A percentile compares a stretch with the other conserved stretches of the same genome.
Evolutionary conservation across 352 stramenopile species (phyloP).

Genomic region (Globisporangium alternatum): DNA sequence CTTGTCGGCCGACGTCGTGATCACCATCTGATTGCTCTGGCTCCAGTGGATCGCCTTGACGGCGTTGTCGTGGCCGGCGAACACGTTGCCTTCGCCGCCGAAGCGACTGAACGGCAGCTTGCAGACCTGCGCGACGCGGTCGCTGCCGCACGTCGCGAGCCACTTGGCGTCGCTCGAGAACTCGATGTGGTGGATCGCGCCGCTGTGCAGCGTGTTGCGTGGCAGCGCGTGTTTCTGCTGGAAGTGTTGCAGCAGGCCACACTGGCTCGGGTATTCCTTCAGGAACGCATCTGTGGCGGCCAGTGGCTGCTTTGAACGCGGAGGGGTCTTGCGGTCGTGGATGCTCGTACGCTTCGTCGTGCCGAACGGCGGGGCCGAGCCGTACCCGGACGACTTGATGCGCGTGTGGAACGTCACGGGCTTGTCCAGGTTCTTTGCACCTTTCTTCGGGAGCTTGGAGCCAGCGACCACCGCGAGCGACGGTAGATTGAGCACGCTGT

Average conservation of each 20-base stretch:
- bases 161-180: slow-evolving; percentile 76
- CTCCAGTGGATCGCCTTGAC: slow-evolving; percentile 72
- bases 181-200: slow-evolving; percentile 73
- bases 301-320: neutral
- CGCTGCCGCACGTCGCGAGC: slow-evolving; percentile 62
- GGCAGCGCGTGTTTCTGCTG: slow-evolving; percentile 53
- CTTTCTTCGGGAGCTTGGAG: slow-evolving; percentile 17
- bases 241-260: slow-evolving; percentile 52
- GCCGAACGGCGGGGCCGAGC: slow-evolving; percentile 24
- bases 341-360: slow-evolving; percentile 29
- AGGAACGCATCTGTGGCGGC: slow-evolving; percentile 36
- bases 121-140: slow-evolving; percentile 60
- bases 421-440: slow-evolving; percentile 45
- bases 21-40: slow-evolving; percentile 62
- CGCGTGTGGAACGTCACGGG: slow-evolving; percentile 78
- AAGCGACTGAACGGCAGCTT: slow-evolving; percentile 73
- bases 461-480: slow-evolving; percentile 27
- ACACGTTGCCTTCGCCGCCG: slow-evolving; percentile 63
- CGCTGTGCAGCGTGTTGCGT: slow-evolving; percentile 51
- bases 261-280: slow-evolving; percentile 74
- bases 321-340: slow-evolving; percentile 24
- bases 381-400: slow-evolving; percentile 85
- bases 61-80: slow-evolving; percentile 63
- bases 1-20: slow-evolving; percentile 69
- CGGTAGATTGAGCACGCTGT: slow-evolving; percentile 59